These are phyloP conservation scores for Boletus reticuloceps DNA, from an alignment of 768 basidiomycete genomes.

Conservation along the genomic window DNA sequence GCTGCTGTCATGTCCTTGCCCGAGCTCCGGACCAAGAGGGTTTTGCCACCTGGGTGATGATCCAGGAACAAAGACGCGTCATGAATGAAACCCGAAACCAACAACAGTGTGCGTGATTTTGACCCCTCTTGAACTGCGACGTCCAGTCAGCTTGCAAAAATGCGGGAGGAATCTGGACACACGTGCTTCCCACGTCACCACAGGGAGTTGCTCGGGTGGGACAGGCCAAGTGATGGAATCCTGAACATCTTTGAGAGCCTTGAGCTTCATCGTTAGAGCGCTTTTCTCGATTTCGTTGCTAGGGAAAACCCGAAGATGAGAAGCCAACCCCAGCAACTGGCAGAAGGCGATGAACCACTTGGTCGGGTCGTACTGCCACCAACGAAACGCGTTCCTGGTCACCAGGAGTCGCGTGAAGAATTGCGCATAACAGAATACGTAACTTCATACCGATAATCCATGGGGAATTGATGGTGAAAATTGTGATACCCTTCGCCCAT, in stretches of 20 bases:
- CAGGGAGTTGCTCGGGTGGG: slow-evolving; percentile 57
- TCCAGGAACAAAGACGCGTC: slow-evolving; percentile 73
- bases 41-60: slow-evolving; percentile 76
- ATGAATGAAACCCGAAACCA: slow-evolving; percentile 86
- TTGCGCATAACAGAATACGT: not conserved
- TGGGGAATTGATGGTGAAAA: slow-evolving; percentile 89
- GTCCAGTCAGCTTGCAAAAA: not conserved
- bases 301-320: slow-evolving; percentile 79
- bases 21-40: slow-evolving; percentile 52
- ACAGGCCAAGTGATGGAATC: slow-evolving; percentile 63
- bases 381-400: slow-evolving; percentile 67
- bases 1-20: slow-evolving; percentile 85
- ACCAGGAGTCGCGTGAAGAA: slow-evolving; percentile 3
- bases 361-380: slow-evolving; percentile 73
- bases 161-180: slow-evolving; percentile 27
- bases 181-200: slow-evolving; percentile 84
- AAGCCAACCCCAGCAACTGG: slow-evolving; percentile 66
- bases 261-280: slow-evolving; percentile 79
- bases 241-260: slow-evolving; percentile 62
- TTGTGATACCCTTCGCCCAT: slow-evolving; percentile 69
- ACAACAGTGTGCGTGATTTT: slow-evolving; percentile 59
- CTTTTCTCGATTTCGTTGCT: slow-evolving; percentile 87
- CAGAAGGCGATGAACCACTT: slow-evolving; percentile 80
- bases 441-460: slow-evolving; percentile 45
- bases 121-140: slow-evolving; percentile 64